Conservation (phyloP, 2,329 filamentous ascomycete genomes). For the Venturia effusa region DNA sequence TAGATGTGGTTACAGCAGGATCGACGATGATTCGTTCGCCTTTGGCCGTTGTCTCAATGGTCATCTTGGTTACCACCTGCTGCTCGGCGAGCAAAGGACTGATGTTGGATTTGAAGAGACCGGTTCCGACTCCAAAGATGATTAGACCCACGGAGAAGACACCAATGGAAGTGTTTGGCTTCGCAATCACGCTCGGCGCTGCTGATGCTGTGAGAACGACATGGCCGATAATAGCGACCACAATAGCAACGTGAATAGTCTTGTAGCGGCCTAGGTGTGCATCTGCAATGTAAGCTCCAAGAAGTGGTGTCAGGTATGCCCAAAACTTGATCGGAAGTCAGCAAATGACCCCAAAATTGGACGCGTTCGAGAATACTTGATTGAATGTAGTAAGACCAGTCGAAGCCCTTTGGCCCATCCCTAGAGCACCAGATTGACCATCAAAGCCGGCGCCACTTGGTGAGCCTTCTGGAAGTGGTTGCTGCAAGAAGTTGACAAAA, state of each 20-base stretch:
- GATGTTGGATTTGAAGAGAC: constrained; percentile 59
- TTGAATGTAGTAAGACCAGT: constrained; percentile 44
- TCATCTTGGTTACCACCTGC: constrained; percentile 36
- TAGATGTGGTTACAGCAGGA: constrained; percentile 53
- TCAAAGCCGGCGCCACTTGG: constrained; percentile 20
- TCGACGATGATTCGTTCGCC: constrained; percentile 57
- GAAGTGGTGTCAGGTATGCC: constrained; percentile 45
- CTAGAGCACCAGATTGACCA: constrained; percentile 40
- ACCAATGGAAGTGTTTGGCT: constrained; percentile 23
- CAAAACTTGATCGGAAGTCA: constrained; percentile 29
- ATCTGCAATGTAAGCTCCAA: constrained; percentile 49
- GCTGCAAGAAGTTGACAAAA: constrained; percentile 35
- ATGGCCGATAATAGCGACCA: constrained; percentile 48
- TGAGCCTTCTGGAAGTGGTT: constrained; percentile 24
- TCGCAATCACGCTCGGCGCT: constrained; percentile 38
- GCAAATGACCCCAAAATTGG: not conserved
- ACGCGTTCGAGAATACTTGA: constrained; percentile 18
- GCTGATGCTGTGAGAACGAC: constrained; percentile 45
- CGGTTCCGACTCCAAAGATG: constrained; percentile 51
- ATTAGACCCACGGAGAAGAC: constrained; percentile 48
- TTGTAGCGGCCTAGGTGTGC: constrained; percentile 51
- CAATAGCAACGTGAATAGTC: constrained; percentile 45
- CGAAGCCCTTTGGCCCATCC: constrained; percentile 43
- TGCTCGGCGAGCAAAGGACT: constrained; percentile 50
- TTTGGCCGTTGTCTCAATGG: constrained; percentile 23